A percentile compares a stretch with the other conserved stretches of the same genome.
These are phyloP conservation scores for Tylopilus sp. DNA, from an alignment of 768 basidiomycete genomes.

Conservation along the genomic window DNA sequence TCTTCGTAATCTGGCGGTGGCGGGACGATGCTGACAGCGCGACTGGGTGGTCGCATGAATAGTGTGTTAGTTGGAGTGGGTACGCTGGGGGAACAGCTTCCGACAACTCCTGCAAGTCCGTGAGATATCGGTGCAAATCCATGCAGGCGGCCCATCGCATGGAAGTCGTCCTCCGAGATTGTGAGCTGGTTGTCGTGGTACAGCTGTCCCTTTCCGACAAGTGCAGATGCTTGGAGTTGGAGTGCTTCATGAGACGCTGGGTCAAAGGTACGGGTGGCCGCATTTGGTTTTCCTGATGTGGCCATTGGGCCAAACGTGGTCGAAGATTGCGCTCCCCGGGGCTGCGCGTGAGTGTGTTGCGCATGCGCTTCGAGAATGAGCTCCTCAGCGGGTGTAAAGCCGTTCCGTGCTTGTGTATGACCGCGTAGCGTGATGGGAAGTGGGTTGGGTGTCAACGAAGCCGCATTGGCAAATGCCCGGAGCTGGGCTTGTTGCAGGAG, in stretches of 20 bases:
- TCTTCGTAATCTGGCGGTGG: constrained; percentile 24
- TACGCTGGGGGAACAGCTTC: background rate
- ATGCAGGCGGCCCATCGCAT: constrained; percentile 19
- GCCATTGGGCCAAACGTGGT: constrained; percentile 10
- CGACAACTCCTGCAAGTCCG: background rate
- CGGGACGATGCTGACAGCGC: constrained; percentile 30
- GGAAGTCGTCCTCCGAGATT: constrained; percentile 38
- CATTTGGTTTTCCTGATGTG: constrained; percentile 6
- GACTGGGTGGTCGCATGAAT: constrained; percentile 25
- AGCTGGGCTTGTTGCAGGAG: constrained; percentile 20
- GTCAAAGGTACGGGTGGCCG: constrained; percentile 7
- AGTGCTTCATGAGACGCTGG: background rate
- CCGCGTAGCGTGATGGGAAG: constrained; percentile 11
- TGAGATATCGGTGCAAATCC: constrained; percentile 4
- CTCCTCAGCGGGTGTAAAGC: constrained; percentile 68
- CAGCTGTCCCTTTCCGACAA: constrained; percentile 7
- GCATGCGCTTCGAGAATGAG: constrained; percentile 59
- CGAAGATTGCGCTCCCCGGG: constrained; percentile 6
- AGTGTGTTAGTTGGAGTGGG: background rate
- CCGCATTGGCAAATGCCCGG: constrained; percentile 21
- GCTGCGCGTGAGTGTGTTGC: constrained; percentile 19
- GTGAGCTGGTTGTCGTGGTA: constrained; percentile 21
- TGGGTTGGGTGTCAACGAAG: constrained; percentile 9
- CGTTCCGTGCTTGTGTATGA: constrained; percentile 41
- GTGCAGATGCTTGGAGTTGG: background rate